Evolutionary conservation across 139 green algal genomes (phyloP).

Genomic region (Chlorella sp.): DNA sequence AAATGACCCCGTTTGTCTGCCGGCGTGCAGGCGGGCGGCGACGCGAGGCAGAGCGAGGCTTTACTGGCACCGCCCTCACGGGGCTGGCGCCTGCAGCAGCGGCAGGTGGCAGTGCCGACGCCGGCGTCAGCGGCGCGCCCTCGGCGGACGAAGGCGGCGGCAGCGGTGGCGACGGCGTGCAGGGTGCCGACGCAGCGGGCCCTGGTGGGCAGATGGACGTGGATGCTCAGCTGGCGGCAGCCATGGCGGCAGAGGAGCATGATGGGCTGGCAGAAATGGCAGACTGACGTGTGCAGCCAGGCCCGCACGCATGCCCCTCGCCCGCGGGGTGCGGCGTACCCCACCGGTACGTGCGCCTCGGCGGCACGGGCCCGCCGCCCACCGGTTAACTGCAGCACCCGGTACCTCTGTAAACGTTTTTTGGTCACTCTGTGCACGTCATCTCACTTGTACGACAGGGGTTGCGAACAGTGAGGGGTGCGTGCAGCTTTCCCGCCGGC

Average conservation of each 20-base stretch:
- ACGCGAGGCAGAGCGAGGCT: slow-evolving; percentile 41
- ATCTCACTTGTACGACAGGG: no score
- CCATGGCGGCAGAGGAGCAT: background rate
- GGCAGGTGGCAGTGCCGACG: background rate
- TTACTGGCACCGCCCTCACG: slow-evolving; percentile 51
- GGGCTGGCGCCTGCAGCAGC: slow-evolving; percentile 13
- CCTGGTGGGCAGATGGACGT: background rate
- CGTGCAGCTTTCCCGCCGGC: no score
- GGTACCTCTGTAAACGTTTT: no score
- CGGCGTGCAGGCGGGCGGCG: slow-evolving; percentile 7
- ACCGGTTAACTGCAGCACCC: no score
- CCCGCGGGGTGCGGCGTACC: no score
- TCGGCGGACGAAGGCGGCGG: background rate
- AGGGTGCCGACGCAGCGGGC: background rate
- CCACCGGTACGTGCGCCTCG: no score
- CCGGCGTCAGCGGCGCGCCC: no score
- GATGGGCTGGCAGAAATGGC: background rate
- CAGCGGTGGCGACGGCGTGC: background rate
- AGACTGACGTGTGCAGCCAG: background rate
- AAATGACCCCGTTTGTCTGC: no score
- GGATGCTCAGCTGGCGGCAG: slow-evolving; percentile 22
- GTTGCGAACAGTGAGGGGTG: no score
- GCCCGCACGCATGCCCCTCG: no score
- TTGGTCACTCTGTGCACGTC: no score
- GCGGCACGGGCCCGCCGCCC: no score